Conservation (phyloP, 2,329 filamentous ascomycete species). For the Bimuria novae-zelandiae region DNA sequence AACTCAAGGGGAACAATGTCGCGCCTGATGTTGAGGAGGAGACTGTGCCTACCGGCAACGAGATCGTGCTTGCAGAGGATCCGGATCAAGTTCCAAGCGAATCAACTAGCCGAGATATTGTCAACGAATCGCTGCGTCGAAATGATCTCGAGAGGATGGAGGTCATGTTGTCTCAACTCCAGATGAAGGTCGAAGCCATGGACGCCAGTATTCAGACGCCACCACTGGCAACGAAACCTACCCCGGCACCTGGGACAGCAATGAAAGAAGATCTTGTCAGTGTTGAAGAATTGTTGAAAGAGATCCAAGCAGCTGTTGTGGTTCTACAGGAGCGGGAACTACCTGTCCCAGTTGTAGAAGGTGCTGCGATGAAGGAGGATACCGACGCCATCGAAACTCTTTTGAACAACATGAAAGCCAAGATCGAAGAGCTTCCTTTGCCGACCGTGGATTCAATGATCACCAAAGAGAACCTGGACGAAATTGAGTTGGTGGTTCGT, state of each 20-base stretch:
- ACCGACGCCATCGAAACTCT: constrained; percentile 90
- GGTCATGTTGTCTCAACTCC: constrained; percentile 77
- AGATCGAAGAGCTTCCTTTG: constrained; percentile 76
- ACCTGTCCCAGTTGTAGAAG: constrained; percentile 45
- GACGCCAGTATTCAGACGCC: constrained; percentile 59
- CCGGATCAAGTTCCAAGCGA: constrained; percentile 35
- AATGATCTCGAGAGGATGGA: constrained; percentile 87
- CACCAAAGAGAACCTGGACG: constrained; percentile 63
- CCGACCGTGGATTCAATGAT: constrained; percentile 71
- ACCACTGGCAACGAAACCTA: constrained; percentile 39
- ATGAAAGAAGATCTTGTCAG: constrained; percentile 57
- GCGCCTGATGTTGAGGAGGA: constrained; percentile 56
- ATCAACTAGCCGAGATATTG: constrained; percentile 48
- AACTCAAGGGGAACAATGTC: constrained; percentile 64
- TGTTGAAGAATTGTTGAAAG: constrained; percentile 53
- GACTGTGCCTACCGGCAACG: constrained; percentile 54
- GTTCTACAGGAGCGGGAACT: constrained; percentile 36
- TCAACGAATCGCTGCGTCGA: constrained; percentile 60
- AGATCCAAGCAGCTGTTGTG: constrained; percentile 64
- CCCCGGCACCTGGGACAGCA: constrained; percentile 46
- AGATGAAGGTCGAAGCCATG: constrained; percentile 81
- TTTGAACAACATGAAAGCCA: constrained; percentile 84
- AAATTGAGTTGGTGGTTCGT: constrained; percentile 69
- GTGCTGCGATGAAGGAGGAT: constrained; percentile 75
- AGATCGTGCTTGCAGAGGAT: constrained; percentile 57